Evolutionary conservation across 208 protist genomes (phyloP), one percentile per base, ranked within the genome.

Genomic region (Leptomonas seymouri): DNA sequence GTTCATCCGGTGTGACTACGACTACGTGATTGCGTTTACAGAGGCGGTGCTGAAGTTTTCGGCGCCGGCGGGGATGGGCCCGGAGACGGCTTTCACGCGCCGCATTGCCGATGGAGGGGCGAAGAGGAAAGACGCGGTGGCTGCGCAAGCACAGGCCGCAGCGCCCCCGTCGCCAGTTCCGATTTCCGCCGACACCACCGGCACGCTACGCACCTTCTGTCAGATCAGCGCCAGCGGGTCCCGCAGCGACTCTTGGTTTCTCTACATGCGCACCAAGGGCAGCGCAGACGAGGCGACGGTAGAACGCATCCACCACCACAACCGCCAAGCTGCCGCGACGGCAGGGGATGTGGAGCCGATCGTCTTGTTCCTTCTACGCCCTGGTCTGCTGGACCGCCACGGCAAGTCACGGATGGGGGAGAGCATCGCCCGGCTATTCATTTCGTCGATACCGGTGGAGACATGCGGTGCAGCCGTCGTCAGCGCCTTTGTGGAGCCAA

Each of bases 221-320:
- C 80, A 87, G 67, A 68, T 96, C 44, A 93, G 87, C 54, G 48
- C 80, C 8, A 69, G 78, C 45, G 67, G 76, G n/a, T 84, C 88
- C 5, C 76, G 78, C 62, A 71, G 70, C 36, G 62, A 63, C 59
- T 87, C 84, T 9, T 90, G 74, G 78, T 67, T 96, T 16, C 68
- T 93, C 0, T 96, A 96, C 75, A 62, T 75, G 63, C 72, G 84
- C 23, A 90, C 82, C 7, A 96, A 96, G 58, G 87, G 88, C 20
- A 46, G 39, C 9, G 78, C 74, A 8, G 91, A 96, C 31, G 79
- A 79, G 28, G 70, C 78, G 3, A 77, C 89, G 45, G 70, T 70
- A n/a, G 83, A 84, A 63, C 75, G 85, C 9, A 58, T 82, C 41
- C 80, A 71, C 39, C 41, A 54, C 23, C 63, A 70, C 58, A 80